Evolutionary conservation across 129 eudicot genomes (phyloP).

Genomic region (Oenanthe sinensis): DNA sequence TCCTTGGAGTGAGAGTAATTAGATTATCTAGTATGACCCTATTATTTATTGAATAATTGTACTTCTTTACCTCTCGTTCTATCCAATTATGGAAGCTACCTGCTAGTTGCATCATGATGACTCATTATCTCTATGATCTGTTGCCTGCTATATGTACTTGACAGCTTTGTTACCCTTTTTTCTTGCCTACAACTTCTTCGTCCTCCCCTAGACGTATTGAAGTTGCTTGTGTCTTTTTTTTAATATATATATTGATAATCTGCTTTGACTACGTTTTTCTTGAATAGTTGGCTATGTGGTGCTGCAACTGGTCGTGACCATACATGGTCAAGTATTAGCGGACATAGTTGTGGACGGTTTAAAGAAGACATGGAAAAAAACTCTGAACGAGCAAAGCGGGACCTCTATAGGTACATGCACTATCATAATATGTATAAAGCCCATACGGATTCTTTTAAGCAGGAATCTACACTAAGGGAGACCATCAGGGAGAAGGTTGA

Average conservation of each 20-base stretch:
- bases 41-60: neutral
- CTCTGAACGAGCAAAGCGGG: conserved; percentile 82
- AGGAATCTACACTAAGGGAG: conserved; percentile 70
- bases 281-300: conserved; percentile 91
- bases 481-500: conserved; percentile 57
- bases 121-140: neutral
- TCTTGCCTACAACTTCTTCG: conserved; percentile 7
- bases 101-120: neutral
- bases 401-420: conserved; percentile 84
- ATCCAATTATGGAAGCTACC: neutral
- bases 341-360: conserved; percentile 95
- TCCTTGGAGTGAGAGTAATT: neutral
- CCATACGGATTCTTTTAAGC: conserved; percentile 87
- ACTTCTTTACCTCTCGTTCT: neutral
- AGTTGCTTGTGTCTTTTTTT: conserved; percentile 2
- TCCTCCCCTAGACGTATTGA: no score
- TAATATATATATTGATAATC: neutral
- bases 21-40: neutral
- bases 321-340: conserved; percentile 71
- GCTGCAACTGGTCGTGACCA: conserved; percentile 96
- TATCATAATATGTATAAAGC: conserved; percentile 93
- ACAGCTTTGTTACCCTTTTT: neutral
- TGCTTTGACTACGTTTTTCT: conserved; percentile 17
- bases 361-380: conserved; percentile 69
- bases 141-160: neutral